Evolutionary conservation across 208 protist genomes (phyloP), one percentile per base, ranked within the genome.

Genomic region (Wallacemonas sp.): DNA sequence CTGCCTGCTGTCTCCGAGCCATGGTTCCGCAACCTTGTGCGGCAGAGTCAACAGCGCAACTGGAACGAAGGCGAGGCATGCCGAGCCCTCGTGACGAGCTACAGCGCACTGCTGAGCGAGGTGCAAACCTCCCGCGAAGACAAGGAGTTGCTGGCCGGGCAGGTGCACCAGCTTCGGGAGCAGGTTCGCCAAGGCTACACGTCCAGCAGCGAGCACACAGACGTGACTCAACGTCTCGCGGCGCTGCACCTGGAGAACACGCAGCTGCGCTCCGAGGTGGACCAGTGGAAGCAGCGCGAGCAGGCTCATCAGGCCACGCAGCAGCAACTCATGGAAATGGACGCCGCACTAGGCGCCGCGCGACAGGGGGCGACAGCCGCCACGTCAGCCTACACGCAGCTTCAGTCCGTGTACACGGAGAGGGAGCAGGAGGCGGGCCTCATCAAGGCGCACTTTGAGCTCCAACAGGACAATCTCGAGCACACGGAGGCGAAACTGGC

Each of bases 371-470:
- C 32, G 3, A 20, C 14, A 3, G 32, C 31, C 7, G 52, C 52
- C 16, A 44, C 25, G 0, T 25, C 7, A 42, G 52, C 26, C 26
- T 59, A 59, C 20, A 25, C 16, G 3, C n/a, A 18, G 4, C 52
- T 59, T 18, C 52, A 18, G 29, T 11, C 52, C 8, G 52, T 42
- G 8, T 59, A 59, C 52, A 41, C 32, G 3, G 31, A 59, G 32
- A 25, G 52, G 14, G 52, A 59, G 22, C 52, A 42, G 31, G 52
- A 59, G 8, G 22, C 32, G 4, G 22, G 39, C 32, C 4, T 59
- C 52, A 59, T 59, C 26, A 59, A 59, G 32, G 14, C 31, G 1
- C 52, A 59, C 32, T 59, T 44, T 59, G 52, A 59, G 20, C 29
- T 28, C 8, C 52, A 59, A 28, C 52, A 41, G 8, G 52, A 36